Conservation (phyloP, 208 protist genomes). For the Acanthamoeba culbertsoni region DNA sequence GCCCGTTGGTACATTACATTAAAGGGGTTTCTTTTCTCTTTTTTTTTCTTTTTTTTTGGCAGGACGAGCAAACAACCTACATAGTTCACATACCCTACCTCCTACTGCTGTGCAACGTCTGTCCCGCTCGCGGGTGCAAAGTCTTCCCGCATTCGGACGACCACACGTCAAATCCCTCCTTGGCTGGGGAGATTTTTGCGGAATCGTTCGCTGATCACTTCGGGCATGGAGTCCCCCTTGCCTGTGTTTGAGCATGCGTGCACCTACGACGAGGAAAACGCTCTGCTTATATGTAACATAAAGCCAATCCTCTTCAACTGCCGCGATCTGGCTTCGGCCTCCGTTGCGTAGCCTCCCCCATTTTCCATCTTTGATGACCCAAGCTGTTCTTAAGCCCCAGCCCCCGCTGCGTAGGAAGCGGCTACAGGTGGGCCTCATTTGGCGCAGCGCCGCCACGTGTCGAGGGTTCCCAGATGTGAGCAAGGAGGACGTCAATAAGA, state of each 20-base stretch:
- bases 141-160: no score
- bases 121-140: no score
- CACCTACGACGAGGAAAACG: background rate
- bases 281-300: background rate
- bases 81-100: no score
- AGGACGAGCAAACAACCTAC: no score
- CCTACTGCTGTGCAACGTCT: no score
- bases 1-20: no score
- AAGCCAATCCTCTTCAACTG: slow-evolving; percentile 46
- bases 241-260: slow-evolving; percentile 24
- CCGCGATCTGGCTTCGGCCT: slow-evolving; percentile 14
- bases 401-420: background rate
- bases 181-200: no score
- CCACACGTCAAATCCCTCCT: no score
- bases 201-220: no score
- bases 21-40: no score
- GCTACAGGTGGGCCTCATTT: background rate
- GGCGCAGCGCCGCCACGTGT: background rate
- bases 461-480: background rate
- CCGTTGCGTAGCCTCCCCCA: background rate
- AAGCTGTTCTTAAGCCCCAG: no score
- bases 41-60: no score
- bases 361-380: background rate
- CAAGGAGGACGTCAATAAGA: background rate
- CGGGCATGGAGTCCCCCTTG: background rate